phyloP scores from a whole-genome alignment of 1,139 yeast species.

The Spathaspora sp. region DNA sequence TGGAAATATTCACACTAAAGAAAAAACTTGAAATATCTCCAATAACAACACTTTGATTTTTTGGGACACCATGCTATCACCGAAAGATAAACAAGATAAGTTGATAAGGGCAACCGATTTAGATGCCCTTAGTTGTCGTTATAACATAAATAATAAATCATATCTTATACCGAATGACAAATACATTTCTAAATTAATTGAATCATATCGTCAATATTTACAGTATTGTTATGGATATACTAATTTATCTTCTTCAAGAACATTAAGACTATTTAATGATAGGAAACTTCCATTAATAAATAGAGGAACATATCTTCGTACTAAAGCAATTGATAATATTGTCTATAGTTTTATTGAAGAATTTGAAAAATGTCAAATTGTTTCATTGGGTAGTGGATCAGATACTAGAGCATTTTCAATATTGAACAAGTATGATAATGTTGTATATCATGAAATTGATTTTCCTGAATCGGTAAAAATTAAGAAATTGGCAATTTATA shows the following conservation, averaged over 20 bases:
- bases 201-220: constrained; percentile 37
- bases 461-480: constrained; percentile 60
- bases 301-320: constrained; percentile 80
- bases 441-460: constrained; percentile 72
- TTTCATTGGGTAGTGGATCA: constrained; percentile 95
- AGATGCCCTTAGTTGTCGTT: constrained; percentile 80
- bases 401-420: constrained; percentile 73
- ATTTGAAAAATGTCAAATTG: constrained; percentile 51
- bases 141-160: constrained; percentile 52
- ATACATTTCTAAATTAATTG: constrained; percentile 42
- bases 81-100: constrained; percentile 42
- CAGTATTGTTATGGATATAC: constrained; percentile 43
- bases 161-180: constrained; percentile 56
- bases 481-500: constrained; percentile 56
- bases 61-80: constrained; percentile 30
- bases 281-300: constrained; percentile 76
- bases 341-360: constrained; percentile 48
- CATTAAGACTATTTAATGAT: constrained; percentile 40
- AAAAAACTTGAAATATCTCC: not conserved
- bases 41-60: not conserved
- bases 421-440: constrained; percentile 22
- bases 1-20: not conserved
- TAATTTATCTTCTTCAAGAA: constrained; percentile 39
- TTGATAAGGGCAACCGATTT: constrained; percentile 71
- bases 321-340: constrained; percentile 57